A percentile compares a stretch with the other conserved stretches of the same genome.
Evolutionary conservation across 2,329 filamentous ascomycete species (phyloP).

Genomic region (Xylaria polymorpha): DNA sequence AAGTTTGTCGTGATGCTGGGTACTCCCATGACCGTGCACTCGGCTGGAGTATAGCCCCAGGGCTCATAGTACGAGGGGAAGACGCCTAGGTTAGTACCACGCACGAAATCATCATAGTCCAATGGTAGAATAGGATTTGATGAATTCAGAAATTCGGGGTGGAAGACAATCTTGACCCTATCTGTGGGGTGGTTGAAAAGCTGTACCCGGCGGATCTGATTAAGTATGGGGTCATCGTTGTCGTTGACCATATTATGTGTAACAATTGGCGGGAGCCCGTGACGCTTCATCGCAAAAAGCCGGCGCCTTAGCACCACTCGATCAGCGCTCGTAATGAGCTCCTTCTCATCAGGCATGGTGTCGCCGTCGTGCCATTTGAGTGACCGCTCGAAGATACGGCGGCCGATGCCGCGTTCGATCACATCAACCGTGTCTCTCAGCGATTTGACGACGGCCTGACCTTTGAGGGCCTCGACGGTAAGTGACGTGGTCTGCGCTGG

Average conservation of each 20-base stretch:
- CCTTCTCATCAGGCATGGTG: slow-evolving; percentile 94
- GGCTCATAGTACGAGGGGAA: slow-evolving; percentile 99
- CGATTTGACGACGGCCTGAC: slow-evolving; percentile 97
- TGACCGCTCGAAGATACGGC: slow-evolving; percentile 93
- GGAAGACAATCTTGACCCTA: slow-evolving; percentile 97
- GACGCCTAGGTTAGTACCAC: slow-evolving; percentile 93
- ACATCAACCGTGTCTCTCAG: slow-evolving; percentile 91
- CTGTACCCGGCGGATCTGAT: slow-evolving; percentile 94
- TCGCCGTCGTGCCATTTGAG: slow-evolving; percentile 96
- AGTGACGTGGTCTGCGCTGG: slow-evolving; percentile 95
- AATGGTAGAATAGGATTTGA: slow-evolving; percentile 94
- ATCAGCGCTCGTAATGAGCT: slow-evolving; percentile 90
- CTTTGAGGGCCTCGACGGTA: slow-evolving; percentile 94
- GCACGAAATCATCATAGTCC: slow-evolving; percentile 98
- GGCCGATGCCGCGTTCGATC: slow-evolving; percentile 92
- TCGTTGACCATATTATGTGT: slow-evolving; percentile 99
- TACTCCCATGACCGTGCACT: slow-evolving; percentile 99
- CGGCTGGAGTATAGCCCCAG: slow-evolving; percentile 98
- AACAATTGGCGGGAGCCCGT: slow-evolving; percentile 90
- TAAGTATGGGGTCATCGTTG: slow-evolving; percentile 89
- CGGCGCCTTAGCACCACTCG: slow-evolving; percentile 91
- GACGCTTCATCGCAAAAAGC: slow-evolving; percentile 95
- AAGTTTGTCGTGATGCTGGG: slow-evolving; percentile 98
- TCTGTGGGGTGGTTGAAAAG: slow-evolving; percentile 96
- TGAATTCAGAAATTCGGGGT: slow-evolving; percentile 96